Evolutionary conservation across 805 yeast genomes (phyloP), one percentile per base, ranked within the genome.

Genomic region (Metschnikowia reukaufii): DNA sequence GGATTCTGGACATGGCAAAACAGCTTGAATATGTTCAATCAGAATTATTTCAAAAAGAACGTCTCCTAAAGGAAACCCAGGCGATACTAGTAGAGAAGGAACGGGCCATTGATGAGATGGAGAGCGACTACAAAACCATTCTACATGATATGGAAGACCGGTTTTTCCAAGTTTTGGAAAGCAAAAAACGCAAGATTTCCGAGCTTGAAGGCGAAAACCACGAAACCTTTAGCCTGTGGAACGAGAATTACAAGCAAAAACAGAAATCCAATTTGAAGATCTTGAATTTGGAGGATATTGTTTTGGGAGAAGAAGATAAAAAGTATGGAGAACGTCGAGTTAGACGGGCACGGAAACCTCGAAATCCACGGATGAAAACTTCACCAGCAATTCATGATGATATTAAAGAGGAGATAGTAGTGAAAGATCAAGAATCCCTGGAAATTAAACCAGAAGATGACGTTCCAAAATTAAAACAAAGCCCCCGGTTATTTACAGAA

Each of bases 101-200:
- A 6, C 31, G n/a, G 19, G 54, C 49, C 30, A 47, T 56, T 9
- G 44, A 19, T 16, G 56, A 51, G 32, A 45, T 48, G 49, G 45
- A 42, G 16, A 33, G 45, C 10, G 59, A 56, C 36, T 56, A 56
- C 45, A 25, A 47, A 20, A 20, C 21, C 18, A 56, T 56, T 18
- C 18, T 56, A 10, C 40, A 34, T 6, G 59, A 56, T 41, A 16
- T 54, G 23, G 58, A 56, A 36, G 52, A 52, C 47, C 51, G 59
- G 33, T 56, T 48, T 30, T 56, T 47, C 45, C 59, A 54, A 42
- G 54, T 49, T 4, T 37, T 56, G 44, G 40, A 48, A 20, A 47
- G 50, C 39, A 56, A 56, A 31, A 37, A 44, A 36, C 42, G 43
- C 17, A 42, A 31, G 31, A 56, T 56, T 16, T 45, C 50, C 3